Evolutionary conservation across 257 asterid species (phyloP), one percentile per base, ranked within the genome.

Genomic region (Coffea canephora): DNA sequence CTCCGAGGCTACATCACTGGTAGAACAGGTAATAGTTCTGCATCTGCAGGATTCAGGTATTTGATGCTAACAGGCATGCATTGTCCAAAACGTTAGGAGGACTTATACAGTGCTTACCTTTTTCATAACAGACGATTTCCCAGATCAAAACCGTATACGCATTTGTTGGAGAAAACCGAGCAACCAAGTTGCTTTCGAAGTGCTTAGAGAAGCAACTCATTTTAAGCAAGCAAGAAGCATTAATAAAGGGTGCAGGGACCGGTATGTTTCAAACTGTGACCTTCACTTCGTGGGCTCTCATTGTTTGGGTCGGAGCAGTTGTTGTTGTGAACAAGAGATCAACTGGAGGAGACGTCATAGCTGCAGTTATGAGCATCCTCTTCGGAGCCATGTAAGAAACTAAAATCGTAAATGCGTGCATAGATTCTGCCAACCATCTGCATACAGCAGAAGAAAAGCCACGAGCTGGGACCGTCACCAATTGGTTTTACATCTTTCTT

Each of bases 351-450:
- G 90, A 91, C 71, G 91, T 91, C 81, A 91, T 93, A 61, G 97
- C 97, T 78, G 94, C 97, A 68, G 95, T 93, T 79, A 93, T 93
- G 97, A 89, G 97, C 84, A 91, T 93, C 79, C 95, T 93, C 75
- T 93, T 93, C 68, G 97, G 97, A 78, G 97, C 97, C 48, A 93
- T 93, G 97, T 93, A 89, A 84, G 97, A 83, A 79, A 71, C 25
- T 5, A 19, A 4, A 57, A 4, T 57, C 6, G 6, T 16, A 16
- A 55, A 4, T 15, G 62, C 6, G n/a, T 59, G 4, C n/a, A 57
- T 61, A 23, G 2, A 75, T 34, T 25, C 46, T 49, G n/a, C 16
- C 55, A n/a, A 39, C 15, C 49, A 49, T 4, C 11, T 62, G 65
- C 6, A 14, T 27, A 18, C 50, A 11, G 76, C 16, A 52, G 31